These are phyloP conservation scores for Magnaporthiopsis rhizophila DNA, from an alignment of 2,329 filamentous ascomycete genomes.

Conservation along the genomic window DNA sequence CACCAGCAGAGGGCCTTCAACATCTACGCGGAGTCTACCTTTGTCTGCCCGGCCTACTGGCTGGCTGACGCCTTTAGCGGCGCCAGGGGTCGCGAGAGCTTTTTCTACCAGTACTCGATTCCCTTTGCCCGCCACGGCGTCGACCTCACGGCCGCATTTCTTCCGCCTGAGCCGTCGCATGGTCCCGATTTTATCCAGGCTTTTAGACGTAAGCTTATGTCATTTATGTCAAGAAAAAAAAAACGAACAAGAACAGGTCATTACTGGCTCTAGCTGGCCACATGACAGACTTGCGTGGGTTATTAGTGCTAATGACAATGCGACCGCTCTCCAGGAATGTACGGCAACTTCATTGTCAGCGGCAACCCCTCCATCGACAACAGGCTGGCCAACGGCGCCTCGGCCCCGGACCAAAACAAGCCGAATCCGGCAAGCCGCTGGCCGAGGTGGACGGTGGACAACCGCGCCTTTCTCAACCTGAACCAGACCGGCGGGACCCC, in stretches of 20 bases:
- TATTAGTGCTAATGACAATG: not conserved
- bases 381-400: constrained; percentile 1
- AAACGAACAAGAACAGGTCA: no score
- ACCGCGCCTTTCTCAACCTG: constrained; percentile 14
- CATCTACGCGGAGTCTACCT: constrained; percentile 43
- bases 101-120: constrained; percentile 36
- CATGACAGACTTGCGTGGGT: no score
- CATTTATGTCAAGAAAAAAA: no score
- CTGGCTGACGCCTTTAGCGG: constrained; percentile 34
- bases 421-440: constrained; percentile 13
- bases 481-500: constrained; percentile 17
- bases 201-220: constrained; percentile 2
- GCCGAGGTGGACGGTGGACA: constrained; percentile 13
- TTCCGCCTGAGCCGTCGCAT: not conserved
- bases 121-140: constrained; percentile 25
- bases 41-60: constrained; percentile 46
- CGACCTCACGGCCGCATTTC: constrained; percentile 17
- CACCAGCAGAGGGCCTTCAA: constrained; percentile 44
- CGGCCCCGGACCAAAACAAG: not conserved
- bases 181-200: constrained; percentile 5
- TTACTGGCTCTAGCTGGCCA: no score
- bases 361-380: constrained; percentile 6
- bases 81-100: constrained; percentile 19
- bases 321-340: not conserved
- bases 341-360: constrained; percentile 6